A percentile compares a stretch with the other conserved stretches of the same genome.
phyloP scores from a whole-genome alignment of 2,329 filamentous ascomycete species.

The Verruconis gallopava region DNA sequence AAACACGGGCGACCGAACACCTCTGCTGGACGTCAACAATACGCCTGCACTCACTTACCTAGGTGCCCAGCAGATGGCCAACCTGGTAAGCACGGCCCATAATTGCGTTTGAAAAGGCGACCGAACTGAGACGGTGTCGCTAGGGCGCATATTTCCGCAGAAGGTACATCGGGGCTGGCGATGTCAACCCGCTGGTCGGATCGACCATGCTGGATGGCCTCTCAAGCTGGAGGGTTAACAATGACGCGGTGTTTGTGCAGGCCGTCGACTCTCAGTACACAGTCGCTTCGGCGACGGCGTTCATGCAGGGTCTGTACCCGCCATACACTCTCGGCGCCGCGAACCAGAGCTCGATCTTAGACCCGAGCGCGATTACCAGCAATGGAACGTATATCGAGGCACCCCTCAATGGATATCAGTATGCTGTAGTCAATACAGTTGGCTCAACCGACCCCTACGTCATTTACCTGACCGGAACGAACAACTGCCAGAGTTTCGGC shows the following conservation, averaged over 20 bases:
- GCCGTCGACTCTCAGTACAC: slow-evolving; percentile 35
- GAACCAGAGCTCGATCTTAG: slow-evolving; percentile 14
- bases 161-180: slow-evolving; percentile 34
- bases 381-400: slow-evolving; percentile 34
- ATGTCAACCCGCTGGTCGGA: slow-evolving; percentile 15
- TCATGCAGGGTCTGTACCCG: slow-evolving; percentile 50
- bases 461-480: slow-evolving; percentile 37
- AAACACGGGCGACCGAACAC: slow-evolving; percentile 42
- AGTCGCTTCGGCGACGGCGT: slow-evolving; percentile 43
- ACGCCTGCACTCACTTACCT: slow-evolving; percentile 35
- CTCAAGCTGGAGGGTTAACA: slow-evolving; percentile 30
- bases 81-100: slow-evolving; percentile 5
- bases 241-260: slow-evolving; percentile 34
- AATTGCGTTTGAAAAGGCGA: not conserved
- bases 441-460: slow-evolving; percentile 35
- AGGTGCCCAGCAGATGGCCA: slow-evolving; percentile 41
- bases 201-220: slow-evolving; percentile 30
- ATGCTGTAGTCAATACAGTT: slow-evolving; percentile 35
- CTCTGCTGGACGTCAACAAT: slow-evolving; percentile 16
- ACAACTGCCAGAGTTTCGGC: slow-evolving; percentile 29
- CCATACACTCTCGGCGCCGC: slow-evolving; percentile 26
- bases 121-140: slow-evolving; percentile 3
- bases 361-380: slow-evolving; percentile 30
- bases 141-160: slow-evolving; percentile 39
- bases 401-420: slow-evolving; percentile 46